Evolutionary conservation across 331 rosid genomes (phyloP), one percentile per base, ranked within the genome.

Genomic region (Cydonia oblonga): DNA sequence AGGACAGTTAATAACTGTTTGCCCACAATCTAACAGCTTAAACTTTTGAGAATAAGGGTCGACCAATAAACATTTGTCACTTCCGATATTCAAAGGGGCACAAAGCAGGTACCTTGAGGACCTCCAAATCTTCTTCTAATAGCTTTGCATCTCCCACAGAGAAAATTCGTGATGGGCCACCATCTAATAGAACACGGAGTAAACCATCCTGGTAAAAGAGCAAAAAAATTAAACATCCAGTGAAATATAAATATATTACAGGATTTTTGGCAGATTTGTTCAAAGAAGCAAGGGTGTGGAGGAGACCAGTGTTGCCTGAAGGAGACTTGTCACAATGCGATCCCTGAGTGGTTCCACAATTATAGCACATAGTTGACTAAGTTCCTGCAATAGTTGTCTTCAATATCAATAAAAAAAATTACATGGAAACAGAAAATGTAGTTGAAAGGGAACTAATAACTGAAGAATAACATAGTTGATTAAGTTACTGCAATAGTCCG

Each of bases 251-350:
- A 67, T 49, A 16, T 16, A 2, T 75, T 70, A 65, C 57, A 68
- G 59, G 49, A 76, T 56, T 20, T 62, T 26, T 22, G 62, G 67
- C 49, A 67, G 58, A 72, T 65, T 79, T 73, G 46, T 49, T 18
- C 13, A 78, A 79, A 69, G 57, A 71, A 61, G 68, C 52, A 22
- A 71, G n/a, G 73, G 23, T 58, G 60, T 70, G 80, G 71, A 74
- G 80, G 78, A 66, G 59, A 91, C 99, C 92, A 95, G 82, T 58
- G 99, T 84, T 57, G 99, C 99, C 75, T 95, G 99, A 87, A 95
- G 97, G 73, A 95, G 96, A 84, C 99, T 91, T 23, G 97, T 95
- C 84, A 95, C 99, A 46, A 95, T 80, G 68, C 86, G 96, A 85
- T 92, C 98, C 86, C 98, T 81, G 53, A 92, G 96, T 66, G 98